Conservation (phyloP, 306 rosid species). For the Geum urbanum region DNA sequence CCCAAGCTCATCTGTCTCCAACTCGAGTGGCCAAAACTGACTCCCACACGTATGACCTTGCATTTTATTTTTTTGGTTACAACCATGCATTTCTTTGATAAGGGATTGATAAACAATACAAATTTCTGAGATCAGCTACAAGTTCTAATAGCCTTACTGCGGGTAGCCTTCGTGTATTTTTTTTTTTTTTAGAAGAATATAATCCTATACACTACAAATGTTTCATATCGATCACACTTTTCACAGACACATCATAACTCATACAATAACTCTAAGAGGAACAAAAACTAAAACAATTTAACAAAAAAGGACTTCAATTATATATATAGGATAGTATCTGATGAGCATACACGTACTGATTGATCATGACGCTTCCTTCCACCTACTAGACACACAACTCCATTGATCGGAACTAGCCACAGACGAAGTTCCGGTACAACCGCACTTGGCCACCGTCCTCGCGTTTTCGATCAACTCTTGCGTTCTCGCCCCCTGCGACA, state of each 20-base stretch:
- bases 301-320: neutral
- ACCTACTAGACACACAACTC: slow-evolving; percentile 54
- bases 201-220: neutral
- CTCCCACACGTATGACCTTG: too few relatives aligned
- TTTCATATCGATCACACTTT: neutral
- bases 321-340: neutral
- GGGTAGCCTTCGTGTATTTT: too few relatives aligned
- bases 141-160: too few relatives aligned
- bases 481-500: slow-evolving; percentile 61
- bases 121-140: too few relatives aligned
- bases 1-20: too few relatives aligned
- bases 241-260: neutral
- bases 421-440: slow-evolving; percentile 38
- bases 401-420: slow-evolving; percentile 54
- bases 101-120: too few relatives aligned
- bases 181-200: too few relatives aligned
- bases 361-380: slow-evolving; percentile 32
- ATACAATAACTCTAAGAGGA: neutral
- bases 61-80: too few relatives aligned
- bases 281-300: too few relatives aligned
- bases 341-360: neutral
- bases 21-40: too few relatives aligned
- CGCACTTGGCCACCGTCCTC: slow-evolving; percentile 78
- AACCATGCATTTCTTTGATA: too few relatives aligned
- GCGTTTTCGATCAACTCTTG: slow-evolving; percentile 75